Base-by-base conservation (phyloP, 257 asterid genomes). In the Anisodus tanguticus region DNA sequence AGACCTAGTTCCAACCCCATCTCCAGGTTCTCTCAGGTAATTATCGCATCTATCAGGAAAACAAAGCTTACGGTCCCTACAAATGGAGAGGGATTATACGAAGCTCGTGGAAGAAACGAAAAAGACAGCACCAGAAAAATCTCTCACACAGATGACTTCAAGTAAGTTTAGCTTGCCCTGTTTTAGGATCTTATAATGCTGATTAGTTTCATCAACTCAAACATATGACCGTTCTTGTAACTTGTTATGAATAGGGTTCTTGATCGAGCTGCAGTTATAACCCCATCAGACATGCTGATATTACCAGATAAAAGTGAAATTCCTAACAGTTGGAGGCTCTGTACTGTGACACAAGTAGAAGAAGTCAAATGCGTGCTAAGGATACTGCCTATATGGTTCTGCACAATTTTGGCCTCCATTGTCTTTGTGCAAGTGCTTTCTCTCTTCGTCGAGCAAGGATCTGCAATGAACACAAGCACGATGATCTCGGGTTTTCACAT, bases 381-480 rank as follows among this genome's bases (percentile, higher is more conserved):
- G 71, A 88, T 94, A 35, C 89, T 94, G 6, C 98, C 98, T 35
- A 93, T 94, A 92, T 94, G 98, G 98, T 85, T 93, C 54, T 94
- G 98, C 89, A 88, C 97, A 83, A 94, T 91, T 2, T 84, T 94
- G 31, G 90, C 96, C 22, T 94, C 98, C 57, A 76, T 90, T 70
- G 95, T 92, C 12, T 93, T 91, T 45, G 97, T 92, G 37, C 98
- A 94, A 88, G 96, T 94, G 62, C 89, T 92, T 19, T 94, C 98
- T 7, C 96, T 94, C 82, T 94, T 94, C 16, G 97, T 94, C 9
- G 98, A 93, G 85, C 98, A 93, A 84, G 98, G 98, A 83, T 87
- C 95, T 54, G 92, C 95, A 19, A 94, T 94, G 98, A 88, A 93
- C 90, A 91, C 95, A 97, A 88, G 91, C 90, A 90, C 95, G 2